Base-by-base conservation (phyloP, 2,329 filamentous ascomycete genomes). In the Venturia nashicola region DNA sequence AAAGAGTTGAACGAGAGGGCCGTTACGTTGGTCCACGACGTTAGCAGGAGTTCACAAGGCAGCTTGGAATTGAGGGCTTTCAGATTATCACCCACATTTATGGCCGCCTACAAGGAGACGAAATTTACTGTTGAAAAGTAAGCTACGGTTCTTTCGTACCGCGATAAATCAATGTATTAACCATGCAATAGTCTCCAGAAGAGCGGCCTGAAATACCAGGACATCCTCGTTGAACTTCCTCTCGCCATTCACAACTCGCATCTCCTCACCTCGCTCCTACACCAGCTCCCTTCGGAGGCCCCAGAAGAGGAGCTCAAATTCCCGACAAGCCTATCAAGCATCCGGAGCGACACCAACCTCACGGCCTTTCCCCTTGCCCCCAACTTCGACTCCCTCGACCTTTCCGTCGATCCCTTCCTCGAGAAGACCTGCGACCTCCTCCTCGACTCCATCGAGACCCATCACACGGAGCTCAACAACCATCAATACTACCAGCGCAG, bases 381-480 rank as follows among this genome's bases (percentile, higher is more conserved):
- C 62, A 96, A 95, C 73, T 87, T 91, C 75, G 92, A 97, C 72
- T 86, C 86, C 68, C 86, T 99, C 65, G 91, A 96, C 71, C 86
- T 99, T 67, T 90, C 89, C 68, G 95, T 97, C 76, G 94, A 99
- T 75, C 94, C 94, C 40, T 96, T 95, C 83, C 86, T 99, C 59
- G 93, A 97, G 83, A 96, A 97, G 85, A 96, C 93, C 62, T 96
- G 91, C 79, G 93, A 99, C 74, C 85, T 97, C 69, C 85, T 99
- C 65, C 86, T 97, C 67, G 94, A 99, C 74, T 91, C 89, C 81
- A 96, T 99, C 75, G 94, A 99, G 82, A 88, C 89, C 64, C 94
- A 99, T 82, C 94, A 97, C 80, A 96, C 92, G 66, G 94, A 99
- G 78, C 88, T 96, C 75, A 97, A 97, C 86, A 99, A 99, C 84